Percentiles rank a stretch among this genome's conserved stretches.
Conservation (phyloP, 225 moss, liverwort and hornwort genomes). For the Bryum argenteum region DNA sequence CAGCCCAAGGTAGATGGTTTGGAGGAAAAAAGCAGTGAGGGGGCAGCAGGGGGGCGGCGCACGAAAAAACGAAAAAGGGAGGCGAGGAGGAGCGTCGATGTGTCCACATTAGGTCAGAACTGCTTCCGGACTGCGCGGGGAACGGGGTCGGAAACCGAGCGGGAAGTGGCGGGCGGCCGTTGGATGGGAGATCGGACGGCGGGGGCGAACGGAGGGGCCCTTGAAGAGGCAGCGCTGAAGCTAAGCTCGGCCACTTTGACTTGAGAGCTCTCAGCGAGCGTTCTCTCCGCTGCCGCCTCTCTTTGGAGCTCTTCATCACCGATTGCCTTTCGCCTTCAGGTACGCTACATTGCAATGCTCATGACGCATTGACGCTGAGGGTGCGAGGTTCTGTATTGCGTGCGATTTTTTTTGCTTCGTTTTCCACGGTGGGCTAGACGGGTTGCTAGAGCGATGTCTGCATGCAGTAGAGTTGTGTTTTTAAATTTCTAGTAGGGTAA, state of each 20-base stretch:
- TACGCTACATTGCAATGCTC: background rate
- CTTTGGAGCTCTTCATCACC: too few species aligned
- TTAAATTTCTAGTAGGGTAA: too few species aligned
- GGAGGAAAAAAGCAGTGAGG: too few species aligned
- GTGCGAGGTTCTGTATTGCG: too few species aligned
- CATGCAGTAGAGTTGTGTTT: too few species aligned
- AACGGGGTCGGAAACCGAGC: constrained; percentile 6
- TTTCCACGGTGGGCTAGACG: background rate
- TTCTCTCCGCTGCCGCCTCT: background rate
- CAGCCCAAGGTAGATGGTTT: too few species aligned
- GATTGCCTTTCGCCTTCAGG: background rate
- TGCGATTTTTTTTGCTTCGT: background rate
- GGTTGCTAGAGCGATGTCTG: too few species aligned
- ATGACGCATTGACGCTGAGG: too few species aligned
- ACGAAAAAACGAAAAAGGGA: too few species aligned
- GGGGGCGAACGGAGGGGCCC: background rate
- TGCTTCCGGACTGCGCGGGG: background rate
- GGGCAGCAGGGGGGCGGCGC: too few species aligned
- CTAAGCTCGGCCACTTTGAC: background rate
- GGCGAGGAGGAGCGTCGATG: too few species aligned
- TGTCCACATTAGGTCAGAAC: background rate
- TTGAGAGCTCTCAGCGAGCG: constrained; percentile 7
- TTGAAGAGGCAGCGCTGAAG: background rate
- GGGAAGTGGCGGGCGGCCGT: background rate
- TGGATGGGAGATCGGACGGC: constrained; percentile 5